Conservation (phyloP, 768 basidiomycete genomes). For the Hygrophorus russula region DNA sequence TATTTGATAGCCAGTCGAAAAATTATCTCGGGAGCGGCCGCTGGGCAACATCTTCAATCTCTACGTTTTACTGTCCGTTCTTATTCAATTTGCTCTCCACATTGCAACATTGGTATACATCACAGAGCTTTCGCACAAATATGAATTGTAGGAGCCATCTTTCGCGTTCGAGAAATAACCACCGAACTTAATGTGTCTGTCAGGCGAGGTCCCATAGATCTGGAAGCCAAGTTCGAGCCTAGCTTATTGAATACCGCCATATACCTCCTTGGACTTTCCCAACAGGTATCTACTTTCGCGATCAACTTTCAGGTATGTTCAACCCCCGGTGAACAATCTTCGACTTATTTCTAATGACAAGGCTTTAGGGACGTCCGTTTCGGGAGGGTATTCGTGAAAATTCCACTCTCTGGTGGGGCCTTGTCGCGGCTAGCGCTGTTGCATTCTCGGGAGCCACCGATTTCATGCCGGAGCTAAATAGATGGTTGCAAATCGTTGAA, state of each 20-base stretch:
- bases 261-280: slow-evolving; percentile 88
- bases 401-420: slow-evolving; percentile 83
- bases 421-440: slow-evolving; percentile 79
- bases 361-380: slow-evolving; percentile 80
- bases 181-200: slow-evolving; percentile 1
- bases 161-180: slow-evolving; percentile 4
- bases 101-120: slow-evolving; percentile 88
- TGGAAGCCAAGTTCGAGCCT: slow-evolving; percentile 96
- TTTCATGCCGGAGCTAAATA: slow-evolving; percentile 88
- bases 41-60: slow-evolving; percentile 94
- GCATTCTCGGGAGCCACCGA: slow-evolving; percentile 93
- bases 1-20: slow-evolving; percentile 75
- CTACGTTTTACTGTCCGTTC: slow-evolving; percentile 86
- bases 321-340: background rate
- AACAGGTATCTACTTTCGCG: slow-evolving; percentile 97
- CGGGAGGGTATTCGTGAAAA: slow-evolving; percentile 97
- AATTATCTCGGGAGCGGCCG: slow-evolving; percentile 86
- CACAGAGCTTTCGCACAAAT: slow-evolving; percentile 67
- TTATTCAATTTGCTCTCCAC: slow-evolving; percentile 90
- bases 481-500: slow-evolving; percentile 95
- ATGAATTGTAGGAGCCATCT: slow-evolving; percentile 56
- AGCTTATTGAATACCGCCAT: slow-evolving; percentile 93
- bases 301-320: slow-evolving; percentile 84
- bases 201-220: slow-evolving; percentile 69
- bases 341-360: background rate